phyloP scores from a whole-genome alignment of 1,284 basidiomycete species.

The Uromyces viciae-fabae region DNA sequence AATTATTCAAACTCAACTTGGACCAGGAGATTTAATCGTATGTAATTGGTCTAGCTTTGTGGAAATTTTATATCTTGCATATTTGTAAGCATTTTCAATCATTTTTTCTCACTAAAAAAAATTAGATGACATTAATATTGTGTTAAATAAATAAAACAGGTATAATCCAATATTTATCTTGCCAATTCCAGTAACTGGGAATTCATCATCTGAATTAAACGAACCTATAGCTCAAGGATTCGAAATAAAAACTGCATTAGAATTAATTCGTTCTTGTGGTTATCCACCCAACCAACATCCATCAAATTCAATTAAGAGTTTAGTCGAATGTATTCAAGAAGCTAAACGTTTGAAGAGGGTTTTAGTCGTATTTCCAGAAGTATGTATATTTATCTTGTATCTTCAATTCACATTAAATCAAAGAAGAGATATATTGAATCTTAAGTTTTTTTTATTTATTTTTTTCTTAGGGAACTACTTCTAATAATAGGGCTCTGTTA shows the following conservation, averaged over 20 bases:
- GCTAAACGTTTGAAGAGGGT: background rate
- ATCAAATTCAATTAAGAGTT: background rate
- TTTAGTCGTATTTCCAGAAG: conserved; percentile 33
- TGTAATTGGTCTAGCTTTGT: conserved; percentile 42
- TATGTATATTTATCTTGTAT: background rate
- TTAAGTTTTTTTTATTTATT: background rate
- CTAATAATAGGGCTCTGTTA: conserved; percentile 38
- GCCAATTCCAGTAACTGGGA: background rate
- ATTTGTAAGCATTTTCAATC: conserved; percentile 27
- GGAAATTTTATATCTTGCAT: conserved; percentile 36
- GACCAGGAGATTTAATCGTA: conserved; percentile 31
- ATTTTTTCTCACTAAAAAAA: background rate
- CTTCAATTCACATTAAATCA: background rate
- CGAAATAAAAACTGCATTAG: background rate
- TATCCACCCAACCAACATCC: conserved; percentile 5
- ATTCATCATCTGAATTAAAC: background rate
- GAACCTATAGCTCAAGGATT: conserved; percentile 4
- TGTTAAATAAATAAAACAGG: background rate
- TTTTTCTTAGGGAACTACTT: conserved; percentile 27
- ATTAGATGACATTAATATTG: background rate
- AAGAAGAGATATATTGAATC: background rate
- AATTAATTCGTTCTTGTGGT: background rate
- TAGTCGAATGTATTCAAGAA: background rate
- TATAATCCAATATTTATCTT: conserved; percentile 40
- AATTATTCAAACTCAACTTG: background rate